phyloP scores from a whole-genome alignment of 768 basidiomycete genomes.

The Lactarius quietus region DNA sequence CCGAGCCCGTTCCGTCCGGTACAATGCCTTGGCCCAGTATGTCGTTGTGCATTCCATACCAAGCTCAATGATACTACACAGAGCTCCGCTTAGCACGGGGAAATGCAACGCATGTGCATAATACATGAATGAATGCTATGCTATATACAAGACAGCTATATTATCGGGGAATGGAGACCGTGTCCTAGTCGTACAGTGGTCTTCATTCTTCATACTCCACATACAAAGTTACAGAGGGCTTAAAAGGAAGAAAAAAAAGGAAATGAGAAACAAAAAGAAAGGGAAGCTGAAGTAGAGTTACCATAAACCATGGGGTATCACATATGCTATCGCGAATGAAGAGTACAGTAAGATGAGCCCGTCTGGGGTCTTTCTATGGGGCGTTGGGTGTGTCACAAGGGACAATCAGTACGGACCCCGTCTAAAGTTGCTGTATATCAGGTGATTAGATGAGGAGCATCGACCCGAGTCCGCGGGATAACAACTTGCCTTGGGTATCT shows the following conservation, averaged over 20 bases:
- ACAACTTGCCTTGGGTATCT: slow-evolving; percentile 12
- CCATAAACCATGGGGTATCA: background rate
- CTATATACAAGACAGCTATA: background rate
- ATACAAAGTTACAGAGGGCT: background rate
- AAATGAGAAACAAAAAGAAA: background rate
- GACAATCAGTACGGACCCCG: slow-evolving; percentile 1
- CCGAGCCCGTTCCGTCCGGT: background rate
- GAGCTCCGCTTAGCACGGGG: background rate
- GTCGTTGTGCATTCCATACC: slow-evolving; percentile 1
- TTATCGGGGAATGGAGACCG: slow-evolving; percentile 1
- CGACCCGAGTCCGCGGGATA: background rate
- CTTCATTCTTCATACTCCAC: background rate
- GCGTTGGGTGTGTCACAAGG: background rate
- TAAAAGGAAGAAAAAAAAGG: background rate
- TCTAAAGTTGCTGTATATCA: slow-evolving; percentile 10
- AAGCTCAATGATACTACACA: background rate
- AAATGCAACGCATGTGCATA: background rate
- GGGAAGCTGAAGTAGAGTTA: background rate
- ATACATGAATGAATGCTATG: background rate
- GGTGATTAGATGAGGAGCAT: background rate
- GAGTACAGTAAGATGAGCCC: background rate
- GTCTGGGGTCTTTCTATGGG: too few species aligned
- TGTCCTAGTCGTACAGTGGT: background rate
- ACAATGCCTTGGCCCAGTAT: background rate
- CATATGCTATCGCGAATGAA: too few species aligned